phyloP scores from a whole-genome alignment of 192 early-diverging fungal species.

The Piromyces sp. region DNA sequence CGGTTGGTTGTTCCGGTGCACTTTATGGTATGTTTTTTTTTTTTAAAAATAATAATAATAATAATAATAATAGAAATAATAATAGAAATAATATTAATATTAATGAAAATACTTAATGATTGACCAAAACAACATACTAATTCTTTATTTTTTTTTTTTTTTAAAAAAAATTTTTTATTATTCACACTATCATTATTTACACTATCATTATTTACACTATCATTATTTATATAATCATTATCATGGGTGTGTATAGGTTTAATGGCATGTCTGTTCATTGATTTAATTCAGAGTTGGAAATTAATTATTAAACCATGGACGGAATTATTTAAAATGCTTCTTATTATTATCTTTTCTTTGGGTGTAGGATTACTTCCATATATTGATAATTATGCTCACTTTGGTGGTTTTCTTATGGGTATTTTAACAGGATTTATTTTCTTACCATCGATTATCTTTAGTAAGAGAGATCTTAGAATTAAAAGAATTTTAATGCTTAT shows the following conservation, averaged over 20 bases:
- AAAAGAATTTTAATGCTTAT: neutral
- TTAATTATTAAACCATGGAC: conserved; percentile 37
- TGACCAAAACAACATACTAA: too few species aligned
- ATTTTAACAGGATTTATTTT: conserved; percentile 48
- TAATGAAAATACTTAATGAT: too few species aligned
- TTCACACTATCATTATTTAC: too few species aligned
- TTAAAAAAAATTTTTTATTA: too few species aligned
- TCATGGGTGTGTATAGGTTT: conserved; percentile 29
- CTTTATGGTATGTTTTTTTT: conserved; percentile 26
- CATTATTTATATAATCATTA: too few species aligned
- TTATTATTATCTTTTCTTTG: conserved; percentile 46
- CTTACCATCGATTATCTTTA: conserved; percentile 42
- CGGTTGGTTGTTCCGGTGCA: conserved; percentile 33
- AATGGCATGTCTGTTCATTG: conserved; percentile 57
- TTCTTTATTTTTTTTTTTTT: too few species aligned
- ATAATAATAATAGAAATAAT: too few species aligned
- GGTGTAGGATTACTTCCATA: conserved; percentile 55
- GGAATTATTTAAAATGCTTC: conserved; percentile 46
- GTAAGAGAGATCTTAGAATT: conserved; percentile 5
- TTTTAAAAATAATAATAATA: neutral
- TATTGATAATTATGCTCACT: conserved; percentile 75
- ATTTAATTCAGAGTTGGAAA: conserved; percentile 62
- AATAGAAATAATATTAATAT: too few species aligned
- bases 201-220: too few species aligned
- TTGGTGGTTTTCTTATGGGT: conserved; percentile 56